phyloP scores from a whole-genome alignment of 768 basidiomycete genomes.

The Podaxis mareebaensis region DNA sequence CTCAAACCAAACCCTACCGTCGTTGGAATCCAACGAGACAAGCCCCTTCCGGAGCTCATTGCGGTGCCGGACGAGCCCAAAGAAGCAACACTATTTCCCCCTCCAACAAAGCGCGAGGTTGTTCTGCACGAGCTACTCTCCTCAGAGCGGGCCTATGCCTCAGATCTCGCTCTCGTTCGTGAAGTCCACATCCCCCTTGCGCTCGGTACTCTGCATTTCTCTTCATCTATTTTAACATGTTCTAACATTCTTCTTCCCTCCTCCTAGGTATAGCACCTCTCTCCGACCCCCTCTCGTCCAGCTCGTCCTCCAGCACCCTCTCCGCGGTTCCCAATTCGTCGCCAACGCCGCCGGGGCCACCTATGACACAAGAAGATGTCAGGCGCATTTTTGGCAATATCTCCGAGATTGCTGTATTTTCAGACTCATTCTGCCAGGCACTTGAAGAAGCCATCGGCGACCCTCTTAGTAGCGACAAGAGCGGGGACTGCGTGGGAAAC shows the following conservation, averaged over 20 bases:
- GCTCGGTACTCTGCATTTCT: slow-evolving; percentile 51
- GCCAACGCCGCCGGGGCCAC: slow-evolving; percentile 39
- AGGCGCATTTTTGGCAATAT: slow-evolving; percentile 79
- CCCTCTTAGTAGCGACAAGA: slow-evolving; percentile 61
- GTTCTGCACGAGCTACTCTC: slow-evolving; percentile 77
- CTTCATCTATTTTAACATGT: slow-evolving; percentile 15
- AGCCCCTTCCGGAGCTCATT: slow-evolving; percentile 20
- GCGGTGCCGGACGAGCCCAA: slow-evolving; percentile 3
- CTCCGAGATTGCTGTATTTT: slow-evolving; percentile 69
- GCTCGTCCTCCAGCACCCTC: slow-evolving; percentile 50
- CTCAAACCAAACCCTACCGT: background rate
- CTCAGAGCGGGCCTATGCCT: slow-evolving; percentile 80
- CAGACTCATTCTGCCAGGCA: slow-evolving; percentile 63
- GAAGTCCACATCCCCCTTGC: slow-evolving; percentile 81
- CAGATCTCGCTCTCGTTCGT: slow-evolving; percentile 75
- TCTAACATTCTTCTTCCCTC: background rate
- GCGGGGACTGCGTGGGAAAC: slow-evolving; percentile 67
- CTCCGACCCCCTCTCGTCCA: slow-evolving; percentile 43
- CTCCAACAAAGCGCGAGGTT: slow-evolving; percentile 70
- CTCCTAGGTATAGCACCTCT: slow-evolving; percentile 36
- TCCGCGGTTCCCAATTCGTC: slow-evolving; percentile 54
- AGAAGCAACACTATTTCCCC: slow-evolving; percentile 24
- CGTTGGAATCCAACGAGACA: slow-evolving; percentile 23
- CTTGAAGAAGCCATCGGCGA: slow-evolving; percentile 68
- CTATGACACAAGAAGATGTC: slow-evolving; percentile 72